Base-by-base conservation (phyloP, 257 asterid species). In the Solanum megistacrolobum region DNA sequence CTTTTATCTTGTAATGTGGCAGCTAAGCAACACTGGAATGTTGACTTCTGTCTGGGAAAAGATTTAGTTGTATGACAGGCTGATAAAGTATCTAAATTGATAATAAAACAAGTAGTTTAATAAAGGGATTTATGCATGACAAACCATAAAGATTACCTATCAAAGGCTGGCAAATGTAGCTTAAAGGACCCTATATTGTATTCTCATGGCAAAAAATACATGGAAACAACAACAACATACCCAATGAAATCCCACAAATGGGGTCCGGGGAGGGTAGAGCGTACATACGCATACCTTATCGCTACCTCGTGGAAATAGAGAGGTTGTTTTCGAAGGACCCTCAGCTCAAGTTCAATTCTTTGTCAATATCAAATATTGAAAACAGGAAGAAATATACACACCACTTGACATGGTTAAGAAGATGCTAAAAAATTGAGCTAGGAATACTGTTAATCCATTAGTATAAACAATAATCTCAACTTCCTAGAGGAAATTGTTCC, bases 21-120 rank as follows among this genome's bases (percentile, higher is more conserved):
- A 88, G 91, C 82, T 76, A 87, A 73, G 89, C 91, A 89, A 87
- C 95, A 89, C 86, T 83, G 88, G 5, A 62, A 83, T 12, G 34
- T 46, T 32, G 88, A 83, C 62, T 35, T 92, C 87, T 83, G 92
- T 87, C 87, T 82, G 55, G 89, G 87, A 82, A 84, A 36, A 29
- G 83, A 91, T 84, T 88, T 89, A 84, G 88, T 62, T 46, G 88
- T 52, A 25, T 84, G 90, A 88, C 83, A 73, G 86, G 83, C 60
- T 38, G 89, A 89, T 89, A 89, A 85, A 84, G 88, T 69, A 86
- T 92, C 98, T 92, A 92, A 89, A 88, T 85, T 90, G 46, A 20
- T 31, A 16, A 34, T 31, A 87, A 78, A 78, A 21, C 60, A 60
- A 88, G 69, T 16, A 9, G 69, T 82, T 46, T 18, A 82, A 84